Evolutionary conservation across 306 rosid species (phyloP), one percentile per base, ranked within the genome.

Genomic region (Vicia faba): DNA sequence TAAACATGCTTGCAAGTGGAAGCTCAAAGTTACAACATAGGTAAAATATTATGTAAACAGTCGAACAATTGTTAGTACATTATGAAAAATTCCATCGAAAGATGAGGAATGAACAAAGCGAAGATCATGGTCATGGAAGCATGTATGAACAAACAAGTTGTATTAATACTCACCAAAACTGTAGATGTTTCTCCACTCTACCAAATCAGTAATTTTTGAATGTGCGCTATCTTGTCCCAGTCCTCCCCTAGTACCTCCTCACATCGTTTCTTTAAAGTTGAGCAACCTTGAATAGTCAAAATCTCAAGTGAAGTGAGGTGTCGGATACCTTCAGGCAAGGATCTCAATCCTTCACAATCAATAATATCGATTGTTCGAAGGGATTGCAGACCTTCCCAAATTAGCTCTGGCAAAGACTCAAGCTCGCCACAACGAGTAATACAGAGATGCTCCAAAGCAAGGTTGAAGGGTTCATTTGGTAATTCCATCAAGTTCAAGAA

Each of bases 261-360:
- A 3, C 54, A 54, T 7, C 54, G 26, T 26, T 25, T 4, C 19
- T 8, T 20, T 35, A 68, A 25, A 3, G 11, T 8, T 25, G 64
- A 25, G 50, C 64, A 68, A 18, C 26, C 11, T 4, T 0, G 5
- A 2, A 68, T 54, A 5, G 7, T 2, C 53, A 68, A 15, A 55
- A 41, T 40, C 39, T 54, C 4, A 14, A 68, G 53, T 8, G 73
- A 69, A 40, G 40, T 39, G 23, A 56, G 44, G 29, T 56, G 19
- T 28, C 4, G 5, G 1, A 57, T 3, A 41, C 74, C 33, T 26
- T 69, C 20, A 0, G 66, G 66, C 66, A 41, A 69, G 11, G 61
- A 31, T 49, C 20, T 50, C 35, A 66, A 35, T 16, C 13, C 48
- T 38, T 4, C 5, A 40, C 65, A 55, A 0, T 7, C 0, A 0